phyloP scores from a whole-genome alignment of 1,139 yeast species.

The Saccharomycopsis hybrid region DNA sequence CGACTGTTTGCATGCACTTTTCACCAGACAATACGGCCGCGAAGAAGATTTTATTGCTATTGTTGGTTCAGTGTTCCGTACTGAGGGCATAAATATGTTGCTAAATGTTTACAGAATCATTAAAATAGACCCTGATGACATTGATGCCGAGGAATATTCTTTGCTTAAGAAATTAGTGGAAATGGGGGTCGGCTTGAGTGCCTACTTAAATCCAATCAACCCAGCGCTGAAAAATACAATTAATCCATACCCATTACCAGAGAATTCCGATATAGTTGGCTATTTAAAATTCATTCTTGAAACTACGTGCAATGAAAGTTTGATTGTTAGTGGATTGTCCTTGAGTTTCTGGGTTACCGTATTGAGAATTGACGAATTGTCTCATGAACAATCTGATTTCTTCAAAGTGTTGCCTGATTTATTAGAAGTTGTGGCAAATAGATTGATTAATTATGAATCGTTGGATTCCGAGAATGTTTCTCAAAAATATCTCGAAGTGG shows the following conservation, averaged over 20 bases:
- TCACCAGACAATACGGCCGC: constrained; percentile 70
- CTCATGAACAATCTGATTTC: constrained; percentile 36
- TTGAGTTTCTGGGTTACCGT: constrained; percentile 94
- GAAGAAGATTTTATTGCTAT: constrained; percentile 72
- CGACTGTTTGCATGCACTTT: constrained; percentile 83
- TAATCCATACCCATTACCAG: constrained; percentile 30
- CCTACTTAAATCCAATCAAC: constrained; percentile 42
- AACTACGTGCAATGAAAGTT: constrained; percentile 78
- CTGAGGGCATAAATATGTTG: constrained; percentile 65
- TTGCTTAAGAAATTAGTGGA: constrained; percentile 86
- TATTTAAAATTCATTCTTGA: constrained; percentile 70
- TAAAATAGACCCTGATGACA: constrained; percentile 61
- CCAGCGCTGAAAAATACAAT: constrained; percentile 29
- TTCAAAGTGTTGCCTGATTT: constrained; percentile 53
- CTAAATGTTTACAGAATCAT: constrained; percentile 58
- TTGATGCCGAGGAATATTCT: constrained; percentile 75
- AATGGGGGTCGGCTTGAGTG: constrained; percentile 86
- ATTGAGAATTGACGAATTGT: constrained; percentile 70
- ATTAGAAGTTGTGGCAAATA: constrained; percentile 69
- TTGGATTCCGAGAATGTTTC: constrained; percentile 61
- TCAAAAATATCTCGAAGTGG: constrained; percentile 63
- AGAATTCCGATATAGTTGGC: constrained; percentile 47
- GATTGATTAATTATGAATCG: constrained; percentile 67
- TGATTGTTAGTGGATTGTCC: constrained; percentile 86
- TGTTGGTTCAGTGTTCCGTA: constrained; percentile 70